Percentiles rank a stretch among this genome's conserved stretches.
Conservation (phyloP, 495 filamentous ascomycete species). For the Xylaria acuta region DNA sequence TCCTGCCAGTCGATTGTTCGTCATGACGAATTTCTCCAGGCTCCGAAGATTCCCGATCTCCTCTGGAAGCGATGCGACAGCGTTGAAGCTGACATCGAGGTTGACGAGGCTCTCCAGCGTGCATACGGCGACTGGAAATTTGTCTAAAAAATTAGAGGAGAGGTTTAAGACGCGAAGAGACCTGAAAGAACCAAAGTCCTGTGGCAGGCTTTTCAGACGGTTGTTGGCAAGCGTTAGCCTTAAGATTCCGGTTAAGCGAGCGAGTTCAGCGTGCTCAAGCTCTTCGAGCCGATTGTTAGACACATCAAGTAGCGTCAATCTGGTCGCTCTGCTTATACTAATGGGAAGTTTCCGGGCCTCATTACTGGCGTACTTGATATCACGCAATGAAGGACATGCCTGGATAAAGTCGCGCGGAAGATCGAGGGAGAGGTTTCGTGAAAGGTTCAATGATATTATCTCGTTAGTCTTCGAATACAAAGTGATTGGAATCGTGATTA, state of each 20-base stretch:
- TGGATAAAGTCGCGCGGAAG: slow-evolving; percentile 97
- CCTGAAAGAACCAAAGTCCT: slow-evolving; percentile 79
- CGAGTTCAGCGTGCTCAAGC: slow-evolving; percentile 80
- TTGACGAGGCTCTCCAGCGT: slow-evolving; percentile 83
- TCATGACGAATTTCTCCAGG: slow-evolving; percentile 90
- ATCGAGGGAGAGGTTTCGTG: slow-evolving; percentile 87
- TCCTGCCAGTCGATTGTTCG: slow-evolving; percentile 86
- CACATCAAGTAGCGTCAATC: slow-evolving; percentile 86
- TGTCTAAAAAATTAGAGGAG: slow-evolving; percentile 87
- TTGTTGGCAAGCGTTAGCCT: slow-evolving; percentile 96
- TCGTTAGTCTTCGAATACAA: slow-evolving; percentile 90
- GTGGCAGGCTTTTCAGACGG: slow-evolving; percentile 74
- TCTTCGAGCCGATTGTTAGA: slow-evolving; percentile 93
- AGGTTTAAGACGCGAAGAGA: slow-evolving; percentile 82
- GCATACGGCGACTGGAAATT: slow-evolving; percentile 85
- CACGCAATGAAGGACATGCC: slow-evolving; percentile 85
- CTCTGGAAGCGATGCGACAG: slow-evolving; percentile 74
- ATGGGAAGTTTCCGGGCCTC: slow-evolving; percentile 86
- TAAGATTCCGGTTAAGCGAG: slow-evolving; percentile 66
- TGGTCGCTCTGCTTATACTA: slow-evolving; percentile 81
- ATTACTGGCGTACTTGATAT: slow-evolving; percentile 93
- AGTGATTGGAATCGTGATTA: slow-evolving; percentile 92
- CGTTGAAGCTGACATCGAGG: slow-evolving; percentile 96
- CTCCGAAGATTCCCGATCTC: slow-evolving; percentile 77
- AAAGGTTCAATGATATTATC: slow-evolving; percentile 94